phyloP scores from a whole-genome alignment of 768 basidiomycete species.

The Lactarius indigo region DNA sequence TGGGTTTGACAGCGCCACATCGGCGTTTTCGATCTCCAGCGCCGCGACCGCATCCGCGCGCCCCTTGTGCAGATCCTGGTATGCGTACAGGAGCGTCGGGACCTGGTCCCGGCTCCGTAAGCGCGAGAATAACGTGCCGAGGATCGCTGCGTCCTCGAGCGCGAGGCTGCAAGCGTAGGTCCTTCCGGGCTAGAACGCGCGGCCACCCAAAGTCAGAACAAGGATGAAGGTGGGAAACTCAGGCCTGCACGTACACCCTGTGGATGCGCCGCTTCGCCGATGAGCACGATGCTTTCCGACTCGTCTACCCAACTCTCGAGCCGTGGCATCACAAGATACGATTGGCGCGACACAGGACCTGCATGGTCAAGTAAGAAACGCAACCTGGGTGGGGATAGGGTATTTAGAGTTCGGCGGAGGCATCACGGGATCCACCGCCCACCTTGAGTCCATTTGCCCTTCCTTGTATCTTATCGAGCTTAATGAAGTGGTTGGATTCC shows the following conservation, averaged over 20 bases:
- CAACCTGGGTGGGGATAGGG: neutral
- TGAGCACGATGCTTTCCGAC: slow-evolving; percentile 34
- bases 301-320: slow-evolving; percentile 39
- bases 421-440: neutral
- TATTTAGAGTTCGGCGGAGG: neutral
- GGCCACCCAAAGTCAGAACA: neutral
- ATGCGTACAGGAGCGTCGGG: slow-evolving; percentile 29
- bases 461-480: slow-evolving; percentile 15
- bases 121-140: slow-evolving; percentile 32
- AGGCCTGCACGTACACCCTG: slow-evolving; percentile 28
- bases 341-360: slow-evolving; percentile 26
- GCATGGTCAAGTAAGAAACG: slow-evolving; percentile 20
- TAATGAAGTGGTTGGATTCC: slow-evolving; percentile 13
- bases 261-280: slow-evolving; percentile 38
- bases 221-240: neutral
- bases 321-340: slow-evolving; percentile 36
- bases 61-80: slow-evolving; percentile 28
- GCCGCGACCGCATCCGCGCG: slow-evolving; percentile 21
- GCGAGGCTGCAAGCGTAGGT: slow-evolving; percentile 30
- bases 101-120: slow-evolving; percentile 27
- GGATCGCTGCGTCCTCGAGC: slow-evolving; percentile 33
- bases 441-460: slow-evolving; percentile 19
- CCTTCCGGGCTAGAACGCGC: slow-evolving; percentile 34
- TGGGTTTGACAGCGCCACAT: slow-evolving; percentile 4
- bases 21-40: slow-evolving; percentile 11